Base-by-base conservation (phyloP, 2,329 filamentous ascomycete species). In the Monosporascus sp. region DNA sequence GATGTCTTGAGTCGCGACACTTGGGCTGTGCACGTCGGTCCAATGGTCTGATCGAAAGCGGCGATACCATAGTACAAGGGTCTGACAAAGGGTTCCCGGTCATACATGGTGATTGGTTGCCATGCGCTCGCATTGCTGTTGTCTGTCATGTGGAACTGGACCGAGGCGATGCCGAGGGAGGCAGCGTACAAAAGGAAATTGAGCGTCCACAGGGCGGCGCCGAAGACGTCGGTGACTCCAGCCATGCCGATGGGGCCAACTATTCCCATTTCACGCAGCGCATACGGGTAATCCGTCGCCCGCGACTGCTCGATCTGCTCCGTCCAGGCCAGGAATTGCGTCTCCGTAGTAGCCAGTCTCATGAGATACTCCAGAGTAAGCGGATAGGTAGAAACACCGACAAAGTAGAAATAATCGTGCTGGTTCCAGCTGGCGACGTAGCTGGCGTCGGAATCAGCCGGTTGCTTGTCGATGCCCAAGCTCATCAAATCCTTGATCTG, bases 81-180 rank as follows among this genome's bases (percentile, higher is more conserved):
- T 26, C 77, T 72, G 9, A 79, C 74, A 57, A 72, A 72, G 1
- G 74, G 70, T 26, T 66, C 63, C 5, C 63, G 68, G 27, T 68
- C 72, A 56, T 73, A 69, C 54, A 70, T 64, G 19, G 64, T 49
- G 38, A 74, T 66, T 17, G 77, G 77, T 56, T 76, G 72, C 77
- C 77, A 80, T 2, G 77, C 74, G 52, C 72, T 72, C 7, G 76
- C 74, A 58, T 75, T 75, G 55, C 76, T 78, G 63, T 78, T 78
- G 63, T 78, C 75, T 9, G 77, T 79, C 76, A 79, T 78, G 68
- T 80, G 77, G 69, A 79, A 74, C 56, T 78, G 70, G 2, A 79
- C 75, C 8, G 73, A 73, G 0, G 70, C 65, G 50, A 79, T 72
- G 55, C 75, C 75, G 41, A 78, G 68, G 6, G 71, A 72, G 7